These are phyloP conservation scores for Calonectria pseudoreteaudii DNA, from an alignment of 2,329 filamentous ascomycete genomes.

Conservation along the genomic window DNA sequence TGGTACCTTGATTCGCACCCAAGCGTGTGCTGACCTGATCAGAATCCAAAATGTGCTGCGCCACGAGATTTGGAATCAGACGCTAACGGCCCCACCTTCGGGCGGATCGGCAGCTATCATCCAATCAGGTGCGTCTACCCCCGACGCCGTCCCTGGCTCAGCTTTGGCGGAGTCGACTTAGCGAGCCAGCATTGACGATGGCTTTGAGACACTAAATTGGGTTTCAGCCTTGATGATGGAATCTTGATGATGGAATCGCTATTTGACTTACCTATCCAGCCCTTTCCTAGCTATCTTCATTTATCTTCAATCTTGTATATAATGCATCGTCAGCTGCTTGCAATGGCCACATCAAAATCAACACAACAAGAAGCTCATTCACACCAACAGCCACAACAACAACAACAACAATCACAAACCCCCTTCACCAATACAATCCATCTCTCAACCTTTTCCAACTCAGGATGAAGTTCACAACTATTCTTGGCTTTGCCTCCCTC, in stretches of 20 bases:
- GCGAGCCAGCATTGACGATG: neutral
- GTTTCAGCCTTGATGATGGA: neutral
- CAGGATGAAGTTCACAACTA: neutral
- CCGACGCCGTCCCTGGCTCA: neutral
- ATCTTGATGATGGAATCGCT: conserved; percentile 5
- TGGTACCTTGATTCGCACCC: neutral
- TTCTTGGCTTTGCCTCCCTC: neutral
- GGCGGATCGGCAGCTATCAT: neutral
- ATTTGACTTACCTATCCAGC: neutral
- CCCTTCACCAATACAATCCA: neutral
- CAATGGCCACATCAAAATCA: neutral
- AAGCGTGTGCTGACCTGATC: neutral
- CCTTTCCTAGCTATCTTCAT: neutral
- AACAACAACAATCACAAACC: too few relatives aligned
- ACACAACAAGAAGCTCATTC: neutral
- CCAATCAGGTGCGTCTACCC: neutral
- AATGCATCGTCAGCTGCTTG: neutral
- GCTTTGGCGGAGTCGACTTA: neutral
- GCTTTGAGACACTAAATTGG: neutral
- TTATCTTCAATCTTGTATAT: neutral
- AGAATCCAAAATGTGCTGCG: neutral
- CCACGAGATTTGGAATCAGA: neutral
- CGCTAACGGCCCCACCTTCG: neutral
- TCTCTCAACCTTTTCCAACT: neutral
- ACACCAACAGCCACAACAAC: too few relatives aligned